A percentile compares a stretch with the other conserved stretches of the same genome.
Conservation (phyloP, 2,329 filamentous ascomycete species). For the Zarea fungicola region DNA sequence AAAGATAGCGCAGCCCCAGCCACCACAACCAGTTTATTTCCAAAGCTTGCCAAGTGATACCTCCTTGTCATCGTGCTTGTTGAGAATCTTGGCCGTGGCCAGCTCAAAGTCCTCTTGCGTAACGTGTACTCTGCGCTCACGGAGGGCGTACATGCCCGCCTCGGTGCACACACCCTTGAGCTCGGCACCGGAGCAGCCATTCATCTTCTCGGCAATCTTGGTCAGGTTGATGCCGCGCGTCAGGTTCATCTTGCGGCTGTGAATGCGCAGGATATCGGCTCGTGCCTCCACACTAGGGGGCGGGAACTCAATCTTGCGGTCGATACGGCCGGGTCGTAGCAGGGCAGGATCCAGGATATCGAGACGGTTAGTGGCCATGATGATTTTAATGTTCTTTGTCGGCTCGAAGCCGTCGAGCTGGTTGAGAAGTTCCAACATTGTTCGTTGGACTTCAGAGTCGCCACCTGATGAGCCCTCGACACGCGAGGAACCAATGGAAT, state of each 20-base stretch:
- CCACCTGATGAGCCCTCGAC: slow-evolving; percentile 93
- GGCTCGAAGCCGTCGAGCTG: slow-evolving; percentile 98
- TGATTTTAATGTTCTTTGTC: slow-evolving; percentile 99
- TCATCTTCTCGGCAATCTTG: slow-evolving; percentile 99
- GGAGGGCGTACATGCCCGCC: slow-evolving; percentile 94
- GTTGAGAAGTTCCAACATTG: slow-evolving; percentile 97
- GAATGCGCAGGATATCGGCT: slow-evolving; percentile 95
- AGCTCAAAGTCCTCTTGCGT: slow-evolving; percentile 99
- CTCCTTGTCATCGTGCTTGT: slow-evolving; percentile 99
- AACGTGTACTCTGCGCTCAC: slow-evolving; percentile 93
- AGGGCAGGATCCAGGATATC: slow-evolving; percentile 96
- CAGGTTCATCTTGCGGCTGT: slow-evolving; percentile 97
- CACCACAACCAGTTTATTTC: slow-evolving; percentile 40
- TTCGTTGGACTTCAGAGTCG: slow-evolving; percentile 96
- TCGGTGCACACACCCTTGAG: slow-evolving; percentile 98
- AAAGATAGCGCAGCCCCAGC: slow-evolving; percentile 14
- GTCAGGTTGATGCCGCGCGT: slow-evolving; percentile 95
- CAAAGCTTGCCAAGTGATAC: slow-evolving; percentile 82
- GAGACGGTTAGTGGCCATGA: slow-evolving; percentile 98
- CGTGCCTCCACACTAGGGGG: slow-evolving; percentile 93
- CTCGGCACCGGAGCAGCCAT: slow-evolving; percentile 94
- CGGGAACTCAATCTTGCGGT: slow-evolving; percentile 98
- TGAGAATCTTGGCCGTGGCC: slow-evolving; percentile 96
- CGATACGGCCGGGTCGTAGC: slow-evolving; percentile 92
- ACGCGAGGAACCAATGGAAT: slow-evolving; percentile 94